These are phyloP conservation scores for Taiozyma sp. DNA, from an alignment of 1,139 yeast genomes.

Conservation along the genomic window DNA sequence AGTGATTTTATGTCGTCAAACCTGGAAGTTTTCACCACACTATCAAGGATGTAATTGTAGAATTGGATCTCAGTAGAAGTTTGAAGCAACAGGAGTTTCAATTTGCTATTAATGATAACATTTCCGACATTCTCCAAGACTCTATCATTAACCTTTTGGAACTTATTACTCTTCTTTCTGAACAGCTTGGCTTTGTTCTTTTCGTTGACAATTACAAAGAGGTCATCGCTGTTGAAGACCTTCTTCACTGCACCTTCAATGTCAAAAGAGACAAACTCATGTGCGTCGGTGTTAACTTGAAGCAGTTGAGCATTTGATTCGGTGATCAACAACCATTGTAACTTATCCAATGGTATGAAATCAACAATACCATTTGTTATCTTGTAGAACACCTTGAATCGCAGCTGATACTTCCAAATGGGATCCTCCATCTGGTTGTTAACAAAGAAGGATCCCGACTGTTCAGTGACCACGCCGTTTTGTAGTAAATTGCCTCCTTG, in stretches of 20 bases:
- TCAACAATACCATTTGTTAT: constrained; percentile 37
- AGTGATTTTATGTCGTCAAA: not conserved
- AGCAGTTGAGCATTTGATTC: constrained; percentile 37
- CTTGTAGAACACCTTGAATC: constrained; percentile 39
- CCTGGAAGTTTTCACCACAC: constrained; percentile 2
- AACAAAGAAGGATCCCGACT: constrained; percentile 27
- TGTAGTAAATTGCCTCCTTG: constrained; percentile 36
- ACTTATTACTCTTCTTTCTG: constrained; percentile 7
- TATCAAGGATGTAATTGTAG: constrained; percentile 1
- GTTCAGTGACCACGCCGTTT: constrained; percentile 38
- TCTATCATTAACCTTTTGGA: not conserved
- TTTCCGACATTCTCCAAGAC: not conserved
- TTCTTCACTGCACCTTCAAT: not conserved
- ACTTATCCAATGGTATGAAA: constrained; percentile 26
- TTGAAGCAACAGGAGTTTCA: not conserved
- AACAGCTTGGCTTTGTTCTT: constrained; percentile 26
- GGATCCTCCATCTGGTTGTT: constrained; percentile 26
- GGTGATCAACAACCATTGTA: constrained; percentile 31
- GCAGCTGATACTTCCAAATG: constrained; percentile 28
- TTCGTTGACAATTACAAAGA: not conserved
- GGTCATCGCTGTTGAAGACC: not conserved
- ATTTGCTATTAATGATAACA: not conserved
- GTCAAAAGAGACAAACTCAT: constrained; percentile 22
- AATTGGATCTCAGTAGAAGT: not conserved
- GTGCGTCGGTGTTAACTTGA: constrained; percentile 26